Conservation (phyloP, 495 filamentous ascomycete genomes). For the Darksidea phi region DNA sequence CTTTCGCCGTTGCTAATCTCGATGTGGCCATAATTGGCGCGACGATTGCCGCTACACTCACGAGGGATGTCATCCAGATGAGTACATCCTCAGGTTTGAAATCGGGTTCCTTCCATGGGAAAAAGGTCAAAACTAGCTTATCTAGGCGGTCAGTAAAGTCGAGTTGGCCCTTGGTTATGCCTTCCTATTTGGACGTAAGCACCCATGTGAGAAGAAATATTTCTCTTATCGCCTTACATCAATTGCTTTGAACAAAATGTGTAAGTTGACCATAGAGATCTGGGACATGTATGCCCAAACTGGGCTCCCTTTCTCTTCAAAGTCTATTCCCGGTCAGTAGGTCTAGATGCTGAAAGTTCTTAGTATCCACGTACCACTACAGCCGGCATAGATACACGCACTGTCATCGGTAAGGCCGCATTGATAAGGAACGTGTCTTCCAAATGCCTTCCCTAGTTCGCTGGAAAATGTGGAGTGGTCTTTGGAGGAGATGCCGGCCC, state of each 20-base stretch:
- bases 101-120: slow-evolving; percentile 17
- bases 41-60: neutral
- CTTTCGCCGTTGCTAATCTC: no score
- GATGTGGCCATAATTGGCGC: no score
- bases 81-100: slow-evolving; percentile 9
- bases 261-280: slow-evolving; percentile 5
- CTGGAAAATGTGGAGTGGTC: no score
- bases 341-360: no score
- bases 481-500: no score
- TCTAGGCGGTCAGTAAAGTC: slow-evolving; percentile 8
- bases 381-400: neutral
- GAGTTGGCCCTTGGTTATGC: slow-evolving; percentile 17
- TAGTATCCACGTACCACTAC: no score
- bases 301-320: neutral
- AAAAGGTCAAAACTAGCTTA: slow-evolving; percentile 5
- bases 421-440: no score
- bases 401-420: neutral
- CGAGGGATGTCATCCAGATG: slow-evolving; percentile 18
- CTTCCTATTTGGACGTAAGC: neutral
- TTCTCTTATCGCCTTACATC: neutral
- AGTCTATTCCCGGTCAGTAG: no score
- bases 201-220: neutral
- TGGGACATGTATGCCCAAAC: slow-evolving; percentile 10
- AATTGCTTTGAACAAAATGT: slow-evolving; percentile 16
- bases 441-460: no score